Evolutionary conservation across 2,329 filamentous ascomycete species (phyloP).

Genomic region (Cercospora janseana): DNA sequence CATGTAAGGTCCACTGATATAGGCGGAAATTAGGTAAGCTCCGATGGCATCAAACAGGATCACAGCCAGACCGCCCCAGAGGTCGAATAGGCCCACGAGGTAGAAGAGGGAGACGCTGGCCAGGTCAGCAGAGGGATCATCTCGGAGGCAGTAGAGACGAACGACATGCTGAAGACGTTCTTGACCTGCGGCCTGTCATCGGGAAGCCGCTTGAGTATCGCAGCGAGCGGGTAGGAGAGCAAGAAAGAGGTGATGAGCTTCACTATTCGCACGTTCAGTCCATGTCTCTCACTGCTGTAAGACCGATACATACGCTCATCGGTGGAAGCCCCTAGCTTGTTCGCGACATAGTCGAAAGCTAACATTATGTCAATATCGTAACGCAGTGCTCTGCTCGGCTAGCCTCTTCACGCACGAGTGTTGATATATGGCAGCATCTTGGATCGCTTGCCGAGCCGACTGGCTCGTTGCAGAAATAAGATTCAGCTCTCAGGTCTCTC

Average conservation of each 20-base stretch:
- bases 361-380: constrained; percentile 24
- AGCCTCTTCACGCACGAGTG: constrained; percentile 49
- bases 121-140: constrained; percentile 7
- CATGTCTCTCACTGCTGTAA: no score
- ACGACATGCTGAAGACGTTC: constrained; percentile 83
- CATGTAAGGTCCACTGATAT: constrained; percentile 86
- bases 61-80: constrained; percentile 81
- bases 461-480: constrained; percentile 5
- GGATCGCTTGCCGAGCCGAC: constrained; percentile 7
- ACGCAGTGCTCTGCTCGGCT: constrained; percentile 4
- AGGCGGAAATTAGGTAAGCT: constrained; percentile 79
- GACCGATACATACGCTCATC: constrained; percentile 58
- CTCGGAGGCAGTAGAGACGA: constrained; percentile 24
- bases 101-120: constrained; percentile 79
- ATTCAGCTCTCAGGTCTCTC: background rate
- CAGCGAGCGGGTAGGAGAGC: constrained; percentile 87
- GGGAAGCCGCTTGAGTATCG: constrained; percentile 81
- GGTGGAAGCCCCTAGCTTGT: constrained; percentile 59
- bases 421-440: constrained; percentile 65
- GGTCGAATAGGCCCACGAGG: constrained; percentile 85
- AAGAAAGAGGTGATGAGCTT: constrained; percentile 91
- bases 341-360: constrained; percentile 62
- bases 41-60: constrained; percentile 75
- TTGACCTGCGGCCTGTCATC: constrained; percentile 80
- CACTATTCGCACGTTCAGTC: constrained; percentile 55